Evolutionary conservation across 768 basidiomycete species (phyloP).

Genomic region (Mycena belliarum): DNA sequence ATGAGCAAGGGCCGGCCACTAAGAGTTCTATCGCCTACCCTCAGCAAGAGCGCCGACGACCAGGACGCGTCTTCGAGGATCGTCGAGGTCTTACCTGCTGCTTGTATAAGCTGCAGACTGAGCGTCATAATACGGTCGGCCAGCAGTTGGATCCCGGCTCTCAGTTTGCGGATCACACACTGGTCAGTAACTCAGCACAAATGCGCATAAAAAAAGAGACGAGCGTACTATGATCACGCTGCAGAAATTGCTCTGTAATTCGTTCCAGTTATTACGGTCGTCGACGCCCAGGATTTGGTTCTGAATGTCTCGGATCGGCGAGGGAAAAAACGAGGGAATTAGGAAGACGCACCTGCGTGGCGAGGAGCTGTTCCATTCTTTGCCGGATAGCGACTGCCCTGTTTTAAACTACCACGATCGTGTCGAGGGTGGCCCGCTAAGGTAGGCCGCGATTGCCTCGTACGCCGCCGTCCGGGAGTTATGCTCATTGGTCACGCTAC

Average conservation of each 20-base stretch:
- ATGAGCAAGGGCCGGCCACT: background rate
- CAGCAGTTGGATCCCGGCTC: slow-evolving; percentile 79
- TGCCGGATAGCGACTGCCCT: slow-evolving; percentile 80
- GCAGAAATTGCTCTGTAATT: slow-evolving; percentile 94
- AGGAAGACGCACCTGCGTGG: slow-evolving; percentile 64
- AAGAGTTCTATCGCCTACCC: slow-evolving; percentile 39
- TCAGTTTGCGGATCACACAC: slow-evolving; percentile 85
- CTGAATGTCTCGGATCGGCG: slow-evolving; percentile 34
- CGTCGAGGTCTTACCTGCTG: slow-evolving; percentile 90
- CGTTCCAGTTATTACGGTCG: slow-evolving; percentile 98
- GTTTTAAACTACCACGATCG: slow-evolving; percentile 78
- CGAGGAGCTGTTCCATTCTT: slow-evolving; percentile 86
- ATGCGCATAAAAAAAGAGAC: background rate
- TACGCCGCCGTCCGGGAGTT: slow-evolving; percentile 96
- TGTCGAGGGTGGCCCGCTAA: slow-evolving; percentile 81
- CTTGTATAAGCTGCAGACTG: slow-evolving; percentile 78
- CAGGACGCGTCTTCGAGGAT: slow-evolving; percentile 93
- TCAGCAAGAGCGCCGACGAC: slow-evolving; percentile 86
- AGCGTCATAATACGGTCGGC: slow-evolving; percentile 96
- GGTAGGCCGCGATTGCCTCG: slow-evolving; percentile 88
- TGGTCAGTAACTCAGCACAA: slow-evolving; percentile 30
- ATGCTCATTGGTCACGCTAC: slow-evolving; percentile 79
- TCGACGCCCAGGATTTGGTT: slow-evolving; percentile 94
- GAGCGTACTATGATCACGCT: slow-evolving; percentile 79
- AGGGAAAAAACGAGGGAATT: background rate